These are phyloP conservation scores for Simplicillium aogashimaense DNA, from an alignment of 2,329 filamentous ascomycete species.

Conservation along the genomic window DNA sequence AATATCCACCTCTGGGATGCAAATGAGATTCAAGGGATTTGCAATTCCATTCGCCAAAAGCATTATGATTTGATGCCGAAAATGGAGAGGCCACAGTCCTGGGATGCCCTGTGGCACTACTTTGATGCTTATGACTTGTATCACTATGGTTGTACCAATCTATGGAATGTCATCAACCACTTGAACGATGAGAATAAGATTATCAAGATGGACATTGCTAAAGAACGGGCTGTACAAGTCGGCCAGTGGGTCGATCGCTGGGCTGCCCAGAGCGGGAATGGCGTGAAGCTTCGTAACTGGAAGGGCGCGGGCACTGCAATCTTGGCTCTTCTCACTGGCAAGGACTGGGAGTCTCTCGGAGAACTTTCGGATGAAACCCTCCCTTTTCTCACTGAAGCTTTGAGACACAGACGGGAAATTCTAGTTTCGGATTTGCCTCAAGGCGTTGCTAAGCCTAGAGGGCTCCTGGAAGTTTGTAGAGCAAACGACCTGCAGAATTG, in stretches of 20 bases:
- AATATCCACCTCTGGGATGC: slow-evolving; percentile 26
- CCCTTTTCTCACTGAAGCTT: slow-evolving; percentile 19
- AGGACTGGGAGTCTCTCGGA: slow-evolving; percentile 18
- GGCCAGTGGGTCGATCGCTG: slow-evolving; percentile 27
- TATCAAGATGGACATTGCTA: slow-evolving; percentile 16
- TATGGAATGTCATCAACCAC: slow-evolving; percentile 34
- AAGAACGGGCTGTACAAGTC: slow-evolving; percentile 16
- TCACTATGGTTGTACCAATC: slow-evolving; percentile 33
- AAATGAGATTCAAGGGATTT: slow-evolving; percentile 25
- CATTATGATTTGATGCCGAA: slow-evolving; percentile 24
- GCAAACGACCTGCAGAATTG: slow-evolving; percentile 21
- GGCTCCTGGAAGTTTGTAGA: slow-evolving; percentile 12
- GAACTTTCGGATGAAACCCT: slow-evolving; percentile 17
- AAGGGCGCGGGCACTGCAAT: slow-evolving; percentile 14
- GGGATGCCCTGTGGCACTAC: slow-evolving; percentile 33
- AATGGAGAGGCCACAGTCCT: slow-evolving; percentile 20
- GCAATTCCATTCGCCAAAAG: slow-evolving; percentile 26
- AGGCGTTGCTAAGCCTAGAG: too few relatives aligned
- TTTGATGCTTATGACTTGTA: slow-evolving; percentile 40
- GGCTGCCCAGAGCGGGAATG: slow-evolving; percentile 18
- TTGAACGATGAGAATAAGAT: slow-evolving; percentile 29
- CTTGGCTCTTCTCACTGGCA: slow-evolving; percentile 14
- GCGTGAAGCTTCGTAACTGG: slow-evolving; percentile 20
- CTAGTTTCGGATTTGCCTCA: too few relatives aligned
- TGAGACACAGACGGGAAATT: slow-evolving; percentile 11